Conservation (phyloP, 805 yeast species). For the Wickerhamiella lipophila region DNA sequence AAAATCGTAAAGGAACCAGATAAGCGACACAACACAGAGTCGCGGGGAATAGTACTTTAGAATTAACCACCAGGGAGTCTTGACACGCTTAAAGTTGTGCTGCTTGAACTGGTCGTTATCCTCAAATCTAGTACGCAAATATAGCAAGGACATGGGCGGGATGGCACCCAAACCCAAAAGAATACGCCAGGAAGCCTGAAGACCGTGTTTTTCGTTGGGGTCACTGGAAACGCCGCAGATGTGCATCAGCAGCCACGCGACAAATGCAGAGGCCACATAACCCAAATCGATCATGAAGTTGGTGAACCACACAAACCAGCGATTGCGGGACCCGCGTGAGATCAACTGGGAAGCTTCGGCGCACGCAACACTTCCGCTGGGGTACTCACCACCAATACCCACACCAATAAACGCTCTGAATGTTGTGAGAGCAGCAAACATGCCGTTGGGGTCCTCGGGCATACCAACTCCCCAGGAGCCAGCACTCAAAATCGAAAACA, state of each 20-base stretch:
- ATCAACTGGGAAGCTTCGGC: constrained; percentile 76
- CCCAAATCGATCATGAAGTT: constrained; percentile 80
- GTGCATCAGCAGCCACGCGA: constrained; percentile 76
- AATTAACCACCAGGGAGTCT: constrained; percentile 54
- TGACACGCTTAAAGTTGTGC: constrained; percentile 47
- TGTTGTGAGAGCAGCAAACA: constrained; percentile 71
- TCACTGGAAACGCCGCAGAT: constrained; percentile 41
- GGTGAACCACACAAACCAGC: constrained; percentile 83
- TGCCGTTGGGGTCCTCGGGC: constrained; percentile 44
- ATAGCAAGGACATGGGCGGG: constrained; percentile 67
- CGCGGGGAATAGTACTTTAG: constrained; percentile 79
- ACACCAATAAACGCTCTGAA: constrained; percentile 81
- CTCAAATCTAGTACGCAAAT: constrained; percentile 59
- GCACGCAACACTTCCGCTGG: constrained; percentile 85
- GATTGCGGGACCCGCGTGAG: constrained; percentile 73
- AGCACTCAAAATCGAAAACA: constrained; percentile 67
- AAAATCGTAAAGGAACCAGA: constrained; percentile 90
- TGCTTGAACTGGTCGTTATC: constrained; percentile 64
- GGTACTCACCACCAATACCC: constrained; percentile 92
- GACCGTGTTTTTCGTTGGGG: constrained; percentile 35
- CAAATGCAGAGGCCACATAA: constrained; percentile 70
- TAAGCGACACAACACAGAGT: constrained; percentile 50
- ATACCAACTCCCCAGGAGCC: constrained; percentile 78
- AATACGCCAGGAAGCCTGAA: constrained; percentile 82
- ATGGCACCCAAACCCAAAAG: constrained; percentile 83